Evolutionary conservation across 1,284 basidiomycete genomes (phyloP).

Genomic region (Cryptococcus sp.): DNA sequence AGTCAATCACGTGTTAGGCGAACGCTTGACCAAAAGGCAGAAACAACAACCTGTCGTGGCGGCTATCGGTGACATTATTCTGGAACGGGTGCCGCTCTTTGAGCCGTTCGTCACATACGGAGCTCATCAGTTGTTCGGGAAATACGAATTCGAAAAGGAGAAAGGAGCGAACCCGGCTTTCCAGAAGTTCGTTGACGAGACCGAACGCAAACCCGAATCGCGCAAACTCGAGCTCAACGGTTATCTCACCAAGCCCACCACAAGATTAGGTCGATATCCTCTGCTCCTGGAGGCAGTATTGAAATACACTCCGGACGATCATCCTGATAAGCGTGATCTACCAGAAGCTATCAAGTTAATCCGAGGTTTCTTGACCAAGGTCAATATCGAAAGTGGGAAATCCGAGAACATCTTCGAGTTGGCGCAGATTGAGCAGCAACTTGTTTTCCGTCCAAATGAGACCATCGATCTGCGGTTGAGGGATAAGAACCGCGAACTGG

Average conservation of each 20-base stretch:
- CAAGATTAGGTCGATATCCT: slow-evolving; percentile 92
- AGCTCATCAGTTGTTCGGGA: slow-evolving; percentile 95
- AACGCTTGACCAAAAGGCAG: slow-evolving; percentile 93
- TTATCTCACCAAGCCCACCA: slow-evolving; percentile 97
- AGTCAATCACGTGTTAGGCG: slow-evolving; percentile 85
- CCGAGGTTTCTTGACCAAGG: slow-evolving; percentile 79
- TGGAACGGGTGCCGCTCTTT: slow-evolving; percentile 87
- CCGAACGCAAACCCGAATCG: slow-evolving; percentile 90
- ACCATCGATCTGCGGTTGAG: slow-evolving; percentile 80
- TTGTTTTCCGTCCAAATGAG: slow-evolving; percentile 82
- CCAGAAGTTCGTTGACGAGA: slow-evolving; percentile 90
- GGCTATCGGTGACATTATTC: slow-evolving; percentile 85
- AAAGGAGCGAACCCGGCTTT: slow-evolving; percentile 92
- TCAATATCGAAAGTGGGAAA: slow-evolving; percentile 89
- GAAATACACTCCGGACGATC: slow-evolving; percentile 91
- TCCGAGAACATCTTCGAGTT: slow-evolving; percentile 93
- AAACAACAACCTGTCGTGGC: slow-evolving; percentile 92
- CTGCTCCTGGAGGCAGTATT: slow-evolving; percentile 87
- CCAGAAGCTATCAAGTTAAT: slow-evolving; percentile 79
- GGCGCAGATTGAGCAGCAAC: slow-evolving; percentile 82
- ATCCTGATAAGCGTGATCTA: slow-evolving; percentile 78
- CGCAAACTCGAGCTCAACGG: slow-evolving; percentile 97
- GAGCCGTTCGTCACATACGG: slow-evolving; percentile 93
- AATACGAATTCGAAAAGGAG: slow-evolving; percentile 99
- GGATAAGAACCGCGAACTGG: slow-evolving; percentile 85